Evolutionary conservation across 805 yeast genomes (phyloP).

Genomic region (Tetrapisispora iriomotensis): DNA sequence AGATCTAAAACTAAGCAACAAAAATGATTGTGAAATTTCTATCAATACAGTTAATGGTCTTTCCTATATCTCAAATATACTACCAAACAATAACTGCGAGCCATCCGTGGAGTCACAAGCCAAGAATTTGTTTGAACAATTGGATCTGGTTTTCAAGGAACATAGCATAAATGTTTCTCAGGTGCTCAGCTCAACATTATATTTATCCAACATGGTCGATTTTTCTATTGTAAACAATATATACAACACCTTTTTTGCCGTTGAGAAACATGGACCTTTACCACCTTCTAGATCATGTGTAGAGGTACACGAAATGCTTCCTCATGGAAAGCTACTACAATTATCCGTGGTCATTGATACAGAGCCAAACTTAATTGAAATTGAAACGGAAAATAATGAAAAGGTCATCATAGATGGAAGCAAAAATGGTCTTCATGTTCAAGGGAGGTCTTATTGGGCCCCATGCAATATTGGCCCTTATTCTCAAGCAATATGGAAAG

Average conservation of each 20-base stretch:
- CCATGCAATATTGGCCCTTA: conserved; percentile 98
- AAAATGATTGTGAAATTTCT: background rate
- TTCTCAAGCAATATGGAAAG: conserved; percentile 59
- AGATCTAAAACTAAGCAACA: background rate
- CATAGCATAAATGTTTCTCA: conserved; percentile 33
- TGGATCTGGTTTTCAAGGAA: conserved; percentile 29
- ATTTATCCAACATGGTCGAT: conserved; percentile 52
- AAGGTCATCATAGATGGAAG: conserved; percentile 8
- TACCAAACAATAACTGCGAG: conserved; percentile 16
- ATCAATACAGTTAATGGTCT: conserved; percentile 22
- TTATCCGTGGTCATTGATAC: conserved; percentile 48
- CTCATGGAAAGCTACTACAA: conserved; percentile 26
- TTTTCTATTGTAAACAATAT: conserved; percentile 53
- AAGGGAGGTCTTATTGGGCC: conserved; percentile 94
- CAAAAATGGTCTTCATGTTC: conserved; percentile 76
- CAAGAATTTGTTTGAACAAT: conserved; percentile 37
- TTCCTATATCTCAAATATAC: conserved; percentile 37
- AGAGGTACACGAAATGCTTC: conserved; percentile 40
- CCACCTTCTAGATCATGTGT: conserved; percentile 92
- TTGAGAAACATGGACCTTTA: conserved; percentile 33
- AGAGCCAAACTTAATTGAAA: background rate
- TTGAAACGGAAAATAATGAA: background rate
- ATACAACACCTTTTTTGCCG: conserved; percentile 46
- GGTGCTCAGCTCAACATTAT: conserved; percentile 50
- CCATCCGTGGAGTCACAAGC: conserved; percentile 38